Conservation (phyloP, 2,329 filamentous ascomycete genomes). For the Biscogniauxia marginata region DNA sequence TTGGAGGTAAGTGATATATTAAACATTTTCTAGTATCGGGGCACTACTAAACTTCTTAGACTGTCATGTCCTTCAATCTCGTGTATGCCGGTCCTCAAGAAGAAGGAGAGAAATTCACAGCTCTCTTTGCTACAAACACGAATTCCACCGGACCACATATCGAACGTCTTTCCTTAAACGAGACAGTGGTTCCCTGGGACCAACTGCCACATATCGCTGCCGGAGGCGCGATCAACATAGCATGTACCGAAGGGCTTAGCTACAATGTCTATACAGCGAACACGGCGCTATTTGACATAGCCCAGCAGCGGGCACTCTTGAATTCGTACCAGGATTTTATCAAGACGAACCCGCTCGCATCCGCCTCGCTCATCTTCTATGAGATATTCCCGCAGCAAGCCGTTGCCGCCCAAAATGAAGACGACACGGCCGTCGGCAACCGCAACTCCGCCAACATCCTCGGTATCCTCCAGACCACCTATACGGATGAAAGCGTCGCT, state of each 20-base stretch:
- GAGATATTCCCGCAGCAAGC: slow-evolving; percentile 11
- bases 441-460: slow-evolving; percentile 7
- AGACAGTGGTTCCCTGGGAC: slow-evolving; percentile 6
- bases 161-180: slow-evolving; percentile 5
- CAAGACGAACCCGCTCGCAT: slow-evolving; percentile 5
- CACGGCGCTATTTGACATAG: background rate
- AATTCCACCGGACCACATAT: background rate
- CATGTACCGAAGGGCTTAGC: slow-evolving; percentile 3
- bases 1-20: slow-evolving; percentile 1
- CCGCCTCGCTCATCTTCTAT: slow-evolving; percentile 5
- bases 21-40: background rate
- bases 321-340: slow-evolving; percentile 1
- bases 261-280: slow-evolving; percentile 3
- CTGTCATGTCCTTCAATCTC: slow-evolving; percentile 4
- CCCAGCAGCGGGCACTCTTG: background rate
- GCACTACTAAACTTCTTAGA: slow-evolving; percentile 3
- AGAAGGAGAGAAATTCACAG: slow-evolving; percentile 4
- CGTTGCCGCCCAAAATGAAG: background rate
- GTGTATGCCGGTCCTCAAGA: slow-evolving; percentile 9
- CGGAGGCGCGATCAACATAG: slow-evolving; percentile 4
- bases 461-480: slow-evolving; percentile 2
- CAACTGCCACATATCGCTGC: slow-evolving; percentile 5
- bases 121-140: background rate
- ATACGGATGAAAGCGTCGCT: slow-evolving; percentile 7
- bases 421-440: slow-evolving; percentile 8